Base-by-base conservation (phyloP, 2,329 filamentous ascomycete species). In the Delphinella strobiligena region DNA sequence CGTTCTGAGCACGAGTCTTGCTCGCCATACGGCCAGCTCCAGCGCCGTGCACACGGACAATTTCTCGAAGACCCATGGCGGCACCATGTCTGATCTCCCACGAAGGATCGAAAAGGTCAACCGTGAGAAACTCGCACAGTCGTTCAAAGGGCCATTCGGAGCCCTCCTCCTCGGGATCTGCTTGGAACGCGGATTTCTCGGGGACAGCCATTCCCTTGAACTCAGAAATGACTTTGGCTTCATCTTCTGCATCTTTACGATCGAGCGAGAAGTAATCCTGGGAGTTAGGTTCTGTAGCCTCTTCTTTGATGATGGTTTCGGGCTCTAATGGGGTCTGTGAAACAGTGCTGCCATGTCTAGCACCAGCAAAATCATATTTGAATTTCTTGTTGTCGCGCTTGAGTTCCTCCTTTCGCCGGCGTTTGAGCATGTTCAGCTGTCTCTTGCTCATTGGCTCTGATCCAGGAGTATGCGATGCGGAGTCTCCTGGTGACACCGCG, bases 71-170 rank as follows among this genome's bases (percentile, higher is more conserved):
- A 9, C 86, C 91, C 80, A 98, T 91, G 11, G 91, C 88, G 41
- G 93, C 91, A 52, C 91, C 91, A 58, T 98, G 91, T 12, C 91
- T 81, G 5, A 88, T 87, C 60, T 98, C 91, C 93, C 91, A 98
- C 35, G 82, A 80, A 2, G 82, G 69, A 55, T 98, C 89, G 51
- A 98, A 96, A 1, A 98, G 71, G 55, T 98, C 91, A 24, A 96
- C 72, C 53, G 85, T 89, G 43, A 98, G 73, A 52, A 95, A 91
- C 45, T 96, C 91, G 58, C 87, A 95, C 27, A 98, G 75, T 38
- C 86, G 78, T 53, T 95, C 88, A 53, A 85, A 95, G 0, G 91
- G 91, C 91, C 91, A 98, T 55, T 93, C 85, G 3, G 74, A 69
- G 2, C 87, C 86, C 51, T 89, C 75, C 43, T 83, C 72, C 48